Percentiles rank a stretch among this genome's conserved stretches.
These are phyloP conservation scores for Cylindrodendrum hubeiense DNA, from an alignment of 2,329 filamentous ascomycete species.

Conservation along the genomic window DNA sequence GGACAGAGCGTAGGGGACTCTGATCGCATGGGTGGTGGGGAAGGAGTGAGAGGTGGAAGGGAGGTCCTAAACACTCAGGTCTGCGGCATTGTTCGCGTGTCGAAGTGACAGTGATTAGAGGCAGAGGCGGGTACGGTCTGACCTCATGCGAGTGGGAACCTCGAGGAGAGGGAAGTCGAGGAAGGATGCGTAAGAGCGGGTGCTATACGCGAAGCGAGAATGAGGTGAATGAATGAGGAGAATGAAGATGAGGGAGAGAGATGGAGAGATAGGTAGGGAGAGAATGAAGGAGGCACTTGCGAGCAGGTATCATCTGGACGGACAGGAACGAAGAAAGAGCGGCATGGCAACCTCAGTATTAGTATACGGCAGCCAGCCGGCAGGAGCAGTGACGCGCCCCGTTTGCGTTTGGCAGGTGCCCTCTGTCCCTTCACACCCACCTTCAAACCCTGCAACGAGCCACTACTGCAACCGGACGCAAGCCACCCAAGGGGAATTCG, in stretches of 20 bases:
- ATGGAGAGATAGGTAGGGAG: too few relatives aligned
- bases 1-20: conserved; percentile 32
- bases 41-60: conserved; percentile 23
- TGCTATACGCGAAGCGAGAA: background rate
- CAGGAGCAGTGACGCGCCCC: conserved; percentile 24
- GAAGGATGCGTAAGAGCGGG: conserved; percentile 8
- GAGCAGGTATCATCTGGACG: conserved; percentile 25
- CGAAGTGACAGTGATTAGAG: conserved; percentile 1
- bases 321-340: conserved; percentile 21
- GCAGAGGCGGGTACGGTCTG: background rate
- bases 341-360: conserved; percentile 30
- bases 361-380: conserved; percentile 27
- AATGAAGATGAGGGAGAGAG: background rate
- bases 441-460: conserved; percentile 38
- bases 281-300: conserved; percentile 9
- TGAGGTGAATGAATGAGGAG: background rate
- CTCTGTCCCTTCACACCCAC: conserved; percentile 25
- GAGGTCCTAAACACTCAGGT: conserved; percentile 26
- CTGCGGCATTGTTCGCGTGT: conserved; percentile 24
- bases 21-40: conserved; percentile 17
- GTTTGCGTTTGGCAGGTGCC: conserved; percentile 35
- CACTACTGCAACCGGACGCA: conserved; percentile 35
- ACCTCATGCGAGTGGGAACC: background rate
- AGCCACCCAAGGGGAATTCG: conserved; percentile 36
- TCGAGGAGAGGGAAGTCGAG: conserved; percentile 1